phyloP scores from a whole-genome alignment of 208 protist genomes.

The Trypanosoma caninum region DNA sequence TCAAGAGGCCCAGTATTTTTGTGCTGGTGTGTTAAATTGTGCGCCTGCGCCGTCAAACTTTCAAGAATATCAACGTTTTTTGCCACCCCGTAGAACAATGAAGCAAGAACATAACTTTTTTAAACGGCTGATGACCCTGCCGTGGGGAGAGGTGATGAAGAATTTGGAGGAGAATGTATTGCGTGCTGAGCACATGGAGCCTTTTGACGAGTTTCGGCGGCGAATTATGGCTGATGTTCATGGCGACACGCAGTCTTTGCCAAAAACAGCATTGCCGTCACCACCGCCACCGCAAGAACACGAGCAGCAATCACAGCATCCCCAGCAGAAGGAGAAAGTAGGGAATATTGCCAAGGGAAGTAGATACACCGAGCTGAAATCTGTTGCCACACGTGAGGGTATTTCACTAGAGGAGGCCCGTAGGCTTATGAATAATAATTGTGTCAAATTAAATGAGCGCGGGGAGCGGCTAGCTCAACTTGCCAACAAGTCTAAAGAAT shows the following conservation, averaged over 20 bases:
- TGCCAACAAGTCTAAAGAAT: constrained; percentile 53
- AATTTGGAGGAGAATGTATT: constrained; percentile 72
- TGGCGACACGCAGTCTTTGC: no score
- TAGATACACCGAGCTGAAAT: constrained; percentile 77
- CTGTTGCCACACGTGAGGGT: constrained; percentile 69
- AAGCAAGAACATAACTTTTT: constrained; percentile 84
- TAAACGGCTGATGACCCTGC: constrained; percentile 76
- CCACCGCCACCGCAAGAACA: background rate
- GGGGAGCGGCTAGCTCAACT: constrained; percentile 64
- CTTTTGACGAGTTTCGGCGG: constrained; percentile 3
- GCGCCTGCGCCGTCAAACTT: constrained; percentile 55
- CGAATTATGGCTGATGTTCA: background rate
- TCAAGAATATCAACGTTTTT: constrained; percentile 51
- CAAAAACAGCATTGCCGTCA: background rate
- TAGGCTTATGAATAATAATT: constrained; percentile 81
- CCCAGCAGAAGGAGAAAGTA: background rate
- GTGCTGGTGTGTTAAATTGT: constrained; percentile 30
- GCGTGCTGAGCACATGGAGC: constrained; percentile 3
- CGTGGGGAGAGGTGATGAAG: constrained; percentile 75
- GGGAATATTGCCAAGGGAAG: constrained; percentile 27
- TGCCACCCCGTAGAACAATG: constrained; percentile 60
- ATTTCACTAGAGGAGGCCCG: constrained; percentile 77
- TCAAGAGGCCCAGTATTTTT: background rate
- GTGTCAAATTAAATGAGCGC: constrained; percentile 61
- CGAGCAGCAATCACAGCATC: no score